phyloP scores from a whole-genome alignment of 1,284 basidiomycete genomes.

The Moniliophthora roreri region DNA sequence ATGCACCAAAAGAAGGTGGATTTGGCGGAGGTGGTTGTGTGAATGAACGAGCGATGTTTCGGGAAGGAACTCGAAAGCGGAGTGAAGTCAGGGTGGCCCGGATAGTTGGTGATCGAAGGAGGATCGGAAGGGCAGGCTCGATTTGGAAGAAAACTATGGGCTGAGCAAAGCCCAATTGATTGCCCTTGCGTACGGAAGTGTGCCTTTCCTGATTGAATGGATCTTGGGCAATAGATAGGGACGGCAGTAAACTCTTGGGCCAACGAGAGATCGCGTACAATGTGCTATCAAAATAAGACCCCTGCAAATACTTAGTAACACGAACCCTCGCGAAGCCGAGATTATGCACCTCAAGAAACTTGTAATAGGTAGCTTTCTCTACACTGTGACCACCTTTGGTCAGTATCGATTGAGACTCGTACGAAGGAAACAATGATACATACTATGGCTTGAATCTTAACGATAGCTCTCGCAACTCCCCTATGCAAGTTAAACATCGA shows the following conservation, averaged over 20 bases:
- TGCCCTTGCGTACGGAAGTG: not conserved
- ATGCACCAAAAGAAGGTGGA: slow-evolving; percentile 13
- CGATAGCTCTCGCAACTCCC: slow-evolving; percentile 41
- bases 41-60: slow-evolving; percentile 50
- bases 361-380: slow-evolving; percentile 63
- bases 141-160: slow-evolving; percentile 73
- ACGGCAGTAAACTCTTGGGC: slow-evolving; percentile 44
- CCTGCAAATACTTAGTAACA: slow-evolving; percentile 35
- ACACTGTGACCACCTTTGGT: slow-evolving; percentile 42
- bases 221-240: slow-evolving; percentile 68
- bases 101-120: slow-evolving; percentile 47
- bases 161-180: slow-evolving; percentile 54
- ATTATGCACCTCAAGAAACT: slow-evolving; percentile 55
- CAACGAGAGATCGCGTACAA: slow-evolving; percentile 55
- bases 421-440: slow-evolving; percentile 23
- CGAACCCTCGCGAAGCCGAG: not conserved
- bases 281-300: slow-evolving; percentile 68
- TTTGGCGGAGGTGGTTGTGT: slow-evolving; percentile 13
- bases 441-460: slow-evolving; percentile 72
- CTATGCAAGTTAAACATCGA: slow-evolving; percentile 9
- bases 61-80: slow-evolving; percentile 59
- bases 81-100: slow-evolving; percentile 40
- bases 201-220: slow-evolving; percentile 30
- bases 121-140: slow-evolving; percentile 41
- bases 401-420: not conserved